Evolutionary conservation across 2,329 filamentous ascomycete genomes (phyloP).

Genomic region (Talaromyces pinophilus): DNA sequence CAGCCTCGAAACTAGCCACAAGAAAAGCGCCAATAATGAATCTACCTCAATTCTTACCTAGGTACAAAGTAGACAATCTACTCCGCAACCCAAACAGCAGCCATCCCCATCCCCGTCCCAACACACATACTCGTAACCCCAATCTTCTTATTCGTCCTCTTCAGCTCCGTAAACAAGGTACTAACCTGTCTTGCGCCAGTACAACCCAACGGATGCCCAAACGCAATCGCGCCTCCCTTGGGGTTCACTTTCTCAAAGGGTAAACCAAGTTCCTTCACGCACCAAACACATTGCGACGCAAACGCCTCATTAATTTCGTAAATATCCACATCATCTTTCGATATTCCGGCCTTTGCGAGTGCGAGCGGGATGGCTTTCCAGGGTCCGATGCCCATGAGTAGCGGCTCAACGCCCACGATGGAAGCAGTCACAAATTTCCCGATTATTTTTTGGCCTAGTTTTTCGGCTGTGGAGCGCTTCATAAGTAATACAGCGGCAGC

Average conservation of each 20-base stretch:
- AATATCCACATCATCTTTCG: conserved; percentile 89
- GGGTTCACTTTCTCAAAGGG: conserved; percentile 89
- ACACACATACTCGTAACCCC: conserved; percentile 96
- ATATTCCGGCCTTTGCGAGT: conserved; percentile 81
- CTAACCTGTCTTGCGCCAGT: conserved; percentile 92
- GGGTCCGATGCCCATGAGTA: conserved; percentile 94
- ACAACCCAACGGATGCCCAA: conserved; percentile 91
- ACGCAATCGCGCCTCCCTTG: conserved; percentile 94
- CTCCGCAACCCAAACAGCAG: conserved; percentile 92
- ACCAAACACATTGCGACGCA: conserved; percentile 92
- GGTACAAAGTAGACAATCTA: conserved; percentile 49
- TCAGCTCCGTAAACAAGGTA: conserved; percentile 86
- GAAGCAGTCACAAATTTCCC: conserved; percentile 89
- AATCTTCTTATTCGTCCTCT: conserved; percentile 77
- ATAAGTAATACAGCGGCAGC: conserved; percentile 94
- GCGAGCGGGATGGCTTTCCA: conserved; percentile 95
- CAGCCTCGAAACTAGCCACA: neutral
- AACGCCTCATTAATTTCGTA: conserved; percentile 99
- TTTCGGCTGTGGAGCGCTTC: conserved; percentile 87
- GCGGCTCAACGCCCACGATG: conserved; percentile 83
- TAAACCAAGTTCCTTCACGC: conserved; percentile 81
- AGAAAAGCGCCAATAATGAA: neutral
- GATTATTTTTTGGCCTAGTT: conserved; percentile 81
- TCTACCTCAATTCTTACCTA: neutral
- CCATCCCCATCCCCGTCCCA: conserved; percentile 97